A percentile compares a stretch with the other conserved stretches of the same genome.
These are phyloP conservation scores for Rusavskia elegans DNA, from an alignment of 495 filamentous ascomycete species.

Conservation along the genomic window DNA sequence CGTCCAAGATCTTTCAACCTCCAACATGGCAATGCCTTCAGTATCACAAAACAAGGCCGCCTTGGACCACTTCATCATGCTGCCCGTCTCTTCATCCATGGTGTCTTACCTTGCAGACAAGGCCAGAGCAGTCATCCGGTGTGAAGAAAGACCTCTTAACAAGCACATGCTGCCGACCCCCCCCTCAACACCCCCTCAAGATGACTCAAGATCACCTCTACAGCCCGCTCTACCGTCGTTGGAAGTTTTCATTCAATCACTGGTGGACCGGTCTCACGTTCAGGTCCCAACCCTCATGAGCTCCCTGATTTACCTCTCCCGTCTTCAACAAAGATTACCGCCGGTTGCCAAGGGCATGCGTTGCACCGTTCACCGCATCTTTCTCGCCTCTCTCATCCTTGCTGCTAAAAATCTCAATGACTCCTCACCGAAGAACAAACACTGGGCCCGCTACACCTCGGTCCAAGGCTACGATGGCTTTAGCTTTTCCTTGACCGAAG, in stretches of 20 bases:
- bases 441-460: conserved; percentile 85
- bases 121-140: conserved; percentile 77
- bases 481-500: conserved; percentile 84
- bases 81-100: conserved; percentile 71
- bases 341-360: conserved; percentile 93
- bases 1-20: neutral
- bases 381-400: conserved; percentile 64
- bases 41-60: conserved; percentile 55
- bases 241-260: conserved; percentile 76
- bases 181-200: conserved; percentile 48
- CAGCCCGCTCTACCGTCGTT: conserved; percentile 54
- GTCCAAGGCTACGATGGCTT: conserved; percentile 66
- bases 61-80: conserved; percentile 76
- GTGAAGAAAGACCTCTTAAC: conserved; percentile 44
- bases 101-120: conserved; percentile 69
- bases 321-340: conserved; percentile 68
- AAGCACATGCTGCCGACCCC: conserved; percentile 51
- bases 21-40: conserved; percentile 24
- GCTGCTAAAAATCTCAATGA: conserved; percentile 71
- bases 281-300: conserved; percentile 96
- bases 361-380: conserved; percentile 87
- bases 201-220: conserved; percentile 22
- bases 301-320: conserved; percentile 78
- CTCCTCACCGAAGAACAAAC: conserved; percentile 98
- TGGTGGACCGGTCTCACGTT: conserved; percentile 86